Evolutionary conservation across 208 protist genomes (phyloP).

Genomic region (Wallacemonas sp.): DNA sequence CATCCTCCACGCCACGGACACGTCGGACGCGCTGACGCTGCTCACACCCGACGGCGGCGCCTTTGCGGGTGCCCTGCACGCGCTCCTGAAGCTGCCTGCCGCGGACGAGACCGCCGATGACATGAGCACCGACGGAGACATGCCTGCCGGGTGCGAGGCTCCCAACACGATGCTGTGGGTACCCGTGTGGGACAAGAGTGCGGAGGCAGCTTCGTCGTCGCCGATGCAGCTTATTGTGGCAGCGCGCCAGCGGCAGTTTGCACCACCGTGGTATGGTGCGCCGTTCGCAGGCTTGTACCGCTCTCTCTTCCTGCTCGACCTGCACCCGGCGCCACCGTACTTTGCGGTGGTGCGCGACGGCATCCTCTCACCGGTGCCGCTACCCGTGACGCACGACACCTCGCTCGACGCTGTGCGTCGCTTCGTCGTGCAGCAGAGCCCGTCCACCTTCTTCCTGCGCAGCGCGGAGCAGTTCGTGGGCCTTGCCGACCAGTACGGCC

Average conservation of each 20-base stretch:
- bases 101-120: too few relatives aligned
- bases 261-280: neutral
- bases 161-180: conserved; percentile 15
- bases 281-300: neutral
- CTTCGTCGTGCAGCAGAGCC: conserved; percentile 18
- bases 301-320: neutral
- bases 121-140: too few relatives aligned
- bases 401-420: neutral
- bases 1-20: neutral
- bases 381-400: neutral
- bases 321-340: neutral
- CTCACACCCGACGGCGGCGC: too few relatives aligned
- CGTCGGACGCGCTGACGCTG: too few relatives aligned
- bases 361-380: neutral
- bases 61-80: too few relatives aligned
- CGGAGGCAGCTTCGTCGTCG: too few relatives aligned
- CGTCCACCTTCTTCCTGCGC: conserved; percentile 2
- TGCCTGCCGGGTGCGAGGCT: too few relatives aligned
- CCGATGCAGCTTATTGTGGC: conserved; percentile 3
- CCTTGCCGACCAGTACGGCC: conserved; percentile 14
- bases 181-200: neutral
- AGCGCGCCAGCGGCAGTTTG: conserved; percentile 9
- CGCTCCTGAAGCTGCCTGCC: too few relatives aligned
- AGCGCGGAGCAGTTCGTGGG: conserved; percentile 5
- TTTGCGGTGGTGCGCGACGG: conserved; percentile 13